A percentile compares a stretch with the other conserved stretches of the same genome.
phyloP scores from a whole-genome alignment of 805 yeast species.

The Clavispora santaluciae region DNA sequence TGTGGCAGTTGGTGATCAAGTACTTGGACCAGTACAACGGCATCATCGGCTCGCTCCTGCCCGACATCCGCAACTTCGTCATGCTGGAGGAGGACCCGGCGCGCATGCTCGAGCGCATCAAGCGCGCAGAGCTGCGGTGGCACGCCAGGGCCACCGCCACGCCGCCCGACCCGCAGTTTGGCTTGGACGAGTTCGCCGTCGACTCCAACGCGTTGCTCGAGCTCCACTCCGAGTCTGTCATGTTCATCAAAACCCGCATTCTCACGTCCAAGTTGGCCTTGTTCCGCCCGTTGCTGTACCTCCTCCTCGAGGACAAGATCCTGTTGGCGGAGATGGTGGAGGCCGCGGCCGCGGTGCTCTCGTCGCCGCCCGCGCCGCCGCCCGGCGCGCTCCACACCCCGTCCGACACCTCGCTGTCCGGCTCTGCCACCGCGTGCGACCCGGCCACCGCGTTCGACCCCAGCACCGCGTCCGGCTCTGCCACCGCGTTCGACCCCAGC shows the following conservation, averaged over 20 bases:
- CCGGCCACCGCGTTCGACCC: no score
- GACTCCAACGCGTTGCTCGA: conserved; percentile 29
- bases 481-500: no score
- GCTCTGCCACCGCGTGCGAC: no score
- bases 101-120: conserved; percentile 24
- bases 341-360: conserved; percentile 17
- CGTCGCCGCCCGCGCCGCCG: no score
- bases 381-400: no score
- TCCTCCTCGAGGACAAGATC: conserved; percentile 27
- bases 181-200: conserved; percentile 29
- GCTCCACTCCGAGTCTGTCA: conserved; percentile 33
- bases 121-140: conserved; percentile 15
- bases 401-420: no score
- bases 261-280: conserved; percentile 28
- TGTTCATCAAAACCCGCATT: conserved; percentile 36
- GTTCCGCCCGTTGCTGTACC: conserved; percentile 31
- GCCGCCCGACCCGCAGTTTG: conserved; percentile 7
- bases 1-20: conserved; percentile 27
- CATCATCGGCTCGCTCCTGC: conserved; percentile 32
- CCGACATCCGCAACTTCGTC: conserved; percentile 28
- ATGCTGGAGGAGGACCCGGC: conserved; percentile 28
- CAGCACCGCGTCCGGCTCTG: no score
- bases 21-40: conserved; percentile 35
- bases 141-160: conserved; percentile 1
- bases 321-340: conserved; percentile 22